A percentile compares a stretch with the other conserved stretches of the same genome.
phyloP scores from a whole-genome alignment of 2,329 filamentous ascomycete genomes.

The Aspergillus sp. region DNA sequence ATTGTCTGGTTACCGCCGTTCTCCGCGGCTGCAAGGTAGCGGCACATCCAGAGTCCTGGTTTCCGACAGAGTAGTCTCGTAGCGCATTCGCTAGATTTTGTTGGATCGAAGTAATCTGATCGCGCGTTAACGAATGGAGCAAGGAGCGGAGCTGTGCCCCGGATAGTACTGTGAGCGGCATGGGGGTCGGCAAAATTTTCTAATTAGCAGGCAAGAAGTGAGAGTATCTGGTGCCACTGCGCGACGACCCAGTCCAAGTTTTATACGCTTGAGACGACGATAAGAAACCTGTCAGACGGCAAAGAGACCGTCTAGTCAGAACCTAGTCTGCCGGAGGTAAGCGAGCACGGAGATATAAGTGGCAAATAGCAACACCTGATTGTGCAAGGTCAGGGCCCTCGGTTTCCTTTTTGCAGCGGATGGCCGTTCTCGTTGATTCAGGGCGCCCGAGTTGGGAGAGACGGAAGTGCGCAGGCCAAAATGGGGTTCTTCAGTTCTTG shows the following conservation, averaged over 20 bases:
- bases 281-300: not conserved
- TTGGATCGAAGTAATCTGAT: slow-evolving; percentile 60
- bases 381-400: not conserved
- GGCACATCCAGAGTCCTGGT: slow-evolving; percentile 58
- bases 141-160: slow-evolving; percentile 56
- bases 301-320: not conserved
- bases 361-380: not conserved
- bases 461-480: not conserved
- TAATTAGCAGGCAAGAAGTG: not conserved
- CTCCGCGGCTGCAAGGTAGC: slow-evolving; percentile 62
- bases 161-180: slow-evolving; percentile 62
- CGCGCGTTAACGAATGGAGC: slow-evolving; percentile 55
- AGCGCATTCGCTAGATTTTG: slow-evolving; percentile 59
- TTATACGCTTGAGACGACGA: not conserved
- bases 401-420: not conserved
- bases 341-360: not conserved
- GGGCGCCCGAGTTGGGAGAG: not conserved
- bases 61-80: slow-evolving; percentile 64
- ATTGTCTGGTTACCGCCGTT: slow-evolving; percentile 59
- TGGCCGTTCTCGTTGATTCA: not conserved
- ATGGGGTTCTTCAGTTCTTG: not conserved
- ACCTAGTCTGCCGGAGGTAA: not conserved
- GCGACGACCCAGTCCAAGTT: not conserved
- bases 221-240: not conserved
- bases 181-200: slow-evolving; percentile 25